Base-by-base conservation (phyloP, 768 basidiomycete genomes). In the Kwoniella shandongensis region DNA sequence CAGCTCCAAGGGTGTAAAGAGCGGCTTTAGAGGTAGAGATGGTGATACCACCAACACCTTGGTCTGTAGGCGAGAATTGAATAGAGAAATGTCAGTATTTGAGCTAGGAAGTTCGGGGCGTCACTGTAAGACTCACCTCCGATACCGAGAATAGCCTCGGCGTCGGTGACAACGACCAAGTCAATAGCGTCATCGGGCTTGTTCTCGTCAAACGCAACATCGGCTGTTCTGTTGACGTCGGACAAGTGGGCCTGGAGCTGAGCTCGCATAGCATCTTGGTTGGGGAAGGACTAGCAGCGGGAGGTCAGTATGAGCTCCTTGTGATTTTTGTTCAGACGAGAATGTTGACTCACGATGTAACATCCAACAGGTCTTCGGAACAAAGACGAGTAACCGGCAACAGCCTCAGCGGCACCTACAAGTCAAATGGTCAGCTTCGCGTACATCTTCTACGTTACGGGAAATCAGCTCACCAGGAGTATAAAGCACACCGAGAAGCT, bases 101-200 rank as follows among this genome's bases (percentile, higher is more conserved):
- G 30, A 49, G 26, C 22, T 8, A 17, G 41, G n/a, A n/a, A 18
- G 42, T n/a, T 29, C 10, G 32, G 13, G 10, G 7, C 20, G 27
- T 12, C 22, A 7, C 26, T 32, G 30, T 2, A 7, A 30, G 20
- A 59, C 73, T 55, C 47, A 74, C 69, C 69, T 44, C 85, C 85
- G 54, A 86, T 85, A 15, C 91, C 91, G 10, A 93, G 79, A 57
- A 92, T 91, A 0, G 88, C 88, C 66, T 91, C 89, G 3, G 86
- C 84, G 71, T 93, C 91, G 0, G 88, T 87, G 52, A 86, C 86
- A 23, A 92, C 88, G 48, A 93, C 81, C 22, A 92, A 79, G 59
- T 91, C 86, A 52, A 92, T 83, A 57, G 70, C 67, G 26, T 68
- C 69, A 54, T 66, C 65, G 25, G 70, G 62, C 29, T 69, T 67